These are phyloP conservation scores for Fusarium tupiense DNA, from an alignment of 2,329 filamentous ascomycete species.

Conservation along the genomic window DNA sequence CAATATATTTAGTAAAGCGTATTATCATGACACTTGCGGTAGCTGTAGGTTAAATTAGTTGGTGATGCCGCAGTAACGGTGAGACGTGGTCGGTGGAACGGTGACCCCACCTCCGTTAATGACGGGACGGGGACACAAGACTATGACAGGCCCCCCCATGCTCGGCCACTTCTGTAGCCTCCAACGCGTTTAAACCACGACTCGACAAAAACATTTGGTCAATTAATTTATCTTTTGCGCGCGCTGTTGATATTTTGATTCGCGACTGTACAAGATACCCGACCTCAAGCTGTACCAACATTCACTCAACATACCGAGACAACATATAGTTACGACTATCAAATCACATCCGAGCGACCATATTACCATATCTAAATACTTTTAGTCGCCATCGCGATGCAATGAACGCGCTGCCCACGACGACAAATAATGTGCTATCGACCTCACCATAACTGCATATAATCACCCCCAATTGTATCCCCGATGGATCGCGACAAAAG, in stretches of 20 bases:
- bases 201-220: constrained; percentile 36
- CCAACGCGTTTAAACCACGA: constrained; percentile 28
- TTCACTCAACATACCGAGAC: not conserved
- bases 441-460: constrained; percentile 18
- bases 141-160: constrained; percentile 13
- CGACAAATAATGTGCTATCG: constrained; percentile 33
- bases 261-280: constrained; percentile 16
- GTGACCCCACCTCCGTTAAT: constrained; percentile 13
- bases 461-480: not conserved
- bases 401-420: constrained; percentile 33
- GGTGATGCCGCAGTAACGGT: not conserved
- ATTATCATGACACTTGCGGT: not conserved
- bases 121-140: constrained; percentile 12
- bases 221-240: constrained; percentile 27
- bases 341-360: not conserved
- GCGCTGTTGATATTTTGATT: constrained; percentile 27
- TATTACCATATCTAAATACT: not conserved
- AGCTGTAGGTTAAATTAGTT: not conserved
- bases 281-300: not conserved
- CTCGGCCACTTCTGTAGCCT: constrained; percentile 5
- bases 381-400: constrained; percentile 28
- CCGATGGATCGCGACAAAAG: constrained; percentile 43
- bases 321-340: constrained; percentile 3
- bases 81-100: not conserved
- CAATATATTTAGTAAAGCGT: not conserved